Evolutionary conservation across 1,284 basidiomycete genomes (phyloP).

Genomic region (Apiotrichum siamense): DNA sequence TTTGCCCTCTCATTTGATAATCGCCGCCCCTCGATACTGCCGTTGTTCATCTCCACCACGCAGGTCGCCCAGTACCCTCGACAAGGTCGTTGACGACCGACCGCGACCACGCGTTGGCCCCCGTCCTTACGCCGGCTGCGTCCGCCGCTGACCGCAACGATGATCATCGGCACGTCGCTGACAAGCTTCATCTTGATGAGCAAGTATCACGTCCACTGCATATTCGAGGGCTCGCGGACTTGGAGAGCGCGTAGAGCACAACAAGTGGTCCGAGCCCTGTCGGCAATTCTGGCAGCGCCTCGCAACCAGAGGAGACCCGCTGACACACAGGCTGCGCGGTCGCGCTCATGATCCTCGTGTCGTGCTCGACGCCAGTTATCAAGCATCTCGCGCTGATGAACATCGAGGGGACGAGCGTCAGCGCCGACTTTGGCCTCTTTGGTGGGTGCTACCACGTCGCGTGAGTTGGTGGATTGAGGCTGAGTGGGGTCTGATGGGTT

Average conservation of each 20-base stretch:
- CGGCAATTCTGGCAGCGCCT: no score
- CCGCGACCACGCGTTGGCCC: no score
- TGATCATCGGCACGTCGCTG: not conserved
- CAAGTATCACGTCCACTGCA: no score
- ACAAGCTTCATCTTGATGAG: not conserved
- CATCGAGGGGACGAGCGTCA: constrained; percentile 48
- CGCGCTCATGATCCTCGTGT: constrained; percentile 65
- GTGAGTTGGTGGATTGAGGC: constrained; percentile 8
- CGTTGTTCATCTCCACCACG: no score
- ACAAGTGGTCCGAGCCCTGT: no score
- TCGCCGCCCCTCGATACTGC: no score
- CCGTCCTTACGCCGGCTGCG: not conserved
- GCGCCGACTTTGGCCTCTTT: constrained; percentile 31
- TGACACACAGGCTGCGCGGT: constrained; percentile 57
- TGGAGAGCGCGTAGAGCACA: no score
- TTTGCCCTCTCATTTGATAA: no score
- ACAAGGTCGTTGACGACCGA: no score
- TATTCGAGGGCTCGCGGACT: no score
- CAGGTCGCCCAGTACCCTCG: no score
- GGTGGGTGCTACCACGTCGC: constrained; percentile 23
- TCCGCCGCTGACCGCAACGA: not conserved
- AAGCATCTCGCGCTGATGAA: constrained; percentile 63
- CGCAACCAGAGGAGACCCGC: no score
- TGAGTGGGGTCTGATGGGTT: not conserved
- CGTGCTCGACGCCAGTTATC: constrained; percentile 65